Conservation (phyloP, 2,329 filamentous ascomycete genomes). For the Colletotrichum sojae region DNA sequence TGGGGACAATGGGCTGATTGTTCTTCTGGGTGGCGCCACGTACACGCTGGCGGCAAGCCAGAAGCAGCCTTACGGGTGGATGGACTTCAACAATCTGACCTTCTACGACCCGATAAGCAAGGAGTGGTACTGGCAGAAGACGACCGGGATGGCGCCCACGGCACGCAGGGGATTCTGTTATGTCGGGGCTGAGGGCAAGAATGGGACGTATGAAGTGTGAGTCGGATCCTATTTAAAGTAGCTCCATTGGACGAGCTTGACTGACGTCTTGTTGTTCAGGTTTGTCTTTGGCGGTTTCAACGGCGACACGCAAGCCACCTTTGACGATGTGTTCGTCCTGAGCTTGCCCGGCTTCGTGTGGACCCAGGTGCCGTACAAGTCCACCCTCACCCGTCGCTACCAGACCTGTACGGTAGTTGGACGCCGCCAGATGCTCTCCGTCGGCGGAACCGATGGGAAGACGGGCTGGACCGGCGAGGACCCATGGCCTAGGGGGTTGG, state of each 20-base stretch:
- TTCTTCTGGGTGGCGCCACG: slow-evolving; percentile 28
- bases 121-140: slow-evolving; percentile 34
- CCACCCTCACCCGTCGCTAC: not conserved
- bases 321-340: slow-evolving; percentile 36
- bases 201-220: slow-evolving; percentile 41
- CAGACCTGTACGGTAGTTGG: slow-evolving; percentile 33
- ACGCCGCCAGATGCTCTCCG: slow-evolving; percentile 37
- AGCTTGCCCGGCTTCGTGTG: slow-evolving; percentile 40
- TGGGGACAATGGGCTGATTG: slow-evolving; percentile 32
- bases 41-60: not conserved
- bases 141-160: slow-evolving; percentile 31
- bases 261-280: not conserved
- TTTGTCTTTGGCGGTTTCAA: slow-evolving; percentile 40
- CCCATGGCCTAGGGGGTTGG: slow-evolving; percentile 32
- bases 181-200: slow-evolving; percentile 25
- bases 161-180: slow-evolving; percentile 25
- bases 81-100: slow-evolving; percentile 39
- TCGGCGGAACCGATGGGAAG: slow-evolving; percentile 22
- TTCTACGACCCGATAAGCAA: slow-evolving; percentile 38
- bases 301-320: not conserved
- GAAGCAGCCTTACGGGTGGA: not conserved
- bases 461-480: slow-evolving; percentile 20
- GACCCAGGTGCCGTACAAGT: slow-evolving; percentile 33
- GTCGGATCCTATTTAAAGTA: not conserved
- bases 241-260: not conserved